Evolutionary conservation across 306 rosid genomes (phyloP), one percentile per base, ranked within the genome.

Genomic region (Castanea crenata): DNA sequence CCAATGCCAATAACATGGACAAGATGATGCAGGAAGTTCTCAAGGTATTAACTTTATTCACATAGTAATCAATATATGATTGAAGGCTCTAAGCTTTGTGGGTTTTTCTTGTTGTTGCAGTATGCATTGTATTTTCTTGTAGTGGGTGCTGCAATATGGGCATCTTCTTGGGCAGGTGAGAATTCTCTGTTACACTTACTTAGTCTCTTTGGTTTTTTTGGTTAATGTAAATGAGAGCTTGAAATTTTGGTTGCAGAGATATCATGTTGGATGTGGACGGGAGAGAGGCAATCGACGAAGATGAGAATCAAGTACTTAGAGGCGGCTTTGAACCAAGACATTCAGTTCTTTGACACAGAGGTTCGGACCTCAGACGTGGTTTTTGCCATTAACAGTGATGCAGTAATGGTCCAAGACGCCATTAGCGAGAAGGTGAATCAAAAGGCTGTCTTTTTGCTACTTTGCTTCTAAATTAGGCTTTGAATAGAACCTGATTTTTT

Each of bases 181-280:
- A 35, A 35, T 73, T 76, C 67, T 52, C 12, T 49, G 55, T 20
- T 65, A 54, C 29, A 73, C 29, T 72, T 25, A 6, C 21, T 44
- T 2, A 7, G 35, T 10, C 35, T 51, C 61, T 51, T 64, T 20
- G 56, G 20, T 55, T 62, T 57, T 20, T 71, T 67, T 62, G 35
- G 12, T 74, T 69, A 70, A 65, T 72, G 82, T 63, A 27, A 71
- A 10, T 31, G 62, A 59, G 56, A 65, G 51, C 19, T 69, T 58
- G 63, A 65, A 52, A 52, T 55, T 77, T 77, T 74, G 16, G 27
- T 72, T 73, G 91, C 90, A 95, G 99, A 95, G 89, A 95, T 95
- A 82, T 95, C 99, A 0, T 95, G 99, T 87, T 95, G 99, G 99
- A 92, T 95, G 99, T 95, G 99, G 99, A 95, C 90, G 0, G 99